Evolutionary conservation across 495 filamentous ascomycete species (phyloP).

Genomic region (Achaetomiella virescens): DNA sequence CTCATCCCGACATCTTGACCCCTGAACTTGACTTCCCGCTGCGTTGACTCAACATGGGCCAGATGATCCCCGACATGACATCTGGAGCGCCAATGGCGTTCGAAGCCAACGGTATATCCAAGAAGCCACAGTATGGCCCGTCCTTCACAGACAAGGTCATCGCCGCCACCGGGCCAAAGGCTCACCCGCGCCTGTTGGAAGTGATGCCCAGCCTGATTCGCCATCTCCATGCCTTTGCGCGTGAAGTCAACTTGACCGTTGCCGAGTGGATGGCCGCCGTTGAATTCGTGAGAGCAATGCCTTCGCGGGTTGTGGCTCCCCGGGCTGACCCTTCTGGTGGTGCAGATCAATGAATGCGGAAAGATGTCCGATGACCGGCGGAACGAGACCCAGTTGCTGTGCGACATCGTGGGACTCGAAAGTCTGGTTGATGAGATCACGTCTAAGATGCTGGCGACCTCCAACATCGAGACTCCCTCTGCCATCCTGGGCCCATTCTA

Average conservation of each 20-base stretch:
- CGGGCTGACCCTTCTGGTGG: slow-evolving; percentile 7
- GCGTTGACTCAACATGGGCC: slow-evolving; percentile 17
- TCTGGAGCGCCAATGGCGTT: not conserved
- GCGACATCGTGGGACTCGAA: slow-evolving; percentile 68
- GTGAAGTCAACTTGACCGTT: slow-evolving; percentile 52
- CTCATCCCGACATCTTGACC: not conserved
- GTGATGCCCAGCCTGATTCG: slow-evolving; percentile 49
- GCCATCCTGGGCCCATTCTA: slow-evolving; percentile 76
- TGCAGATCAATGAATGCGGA: slow-evolving; percentile 65
- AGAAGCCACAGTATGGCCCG: slow-evolving; percentile 40
- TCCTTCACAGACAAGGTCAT: slow-evolving; percentile 64
- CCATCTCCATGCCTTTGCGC: slow-evolving; percentile 55
- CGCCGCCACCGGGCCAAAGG: slow-evolving; percentile 62
- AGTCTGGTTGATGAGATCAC: slow-evolving; percentile 69
- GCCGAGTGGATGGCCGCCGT: slow-evolving; percentile 47
- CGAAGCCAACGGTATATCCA: not conserved
- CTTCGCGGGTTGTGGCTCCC: not conserved
- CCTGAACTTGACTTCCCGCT: not conserved
- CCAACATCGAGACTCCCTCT: slow-evolving; percentile 57
- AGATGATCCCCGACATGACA: slow-evolving; percentile 16
- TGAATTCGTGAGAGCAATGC: slow-evolving; percentile 31
- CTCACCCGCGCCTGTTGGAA: slow-evolving; percentile 48
- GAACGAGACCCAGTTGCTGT: slow-evolving; percentile 67
- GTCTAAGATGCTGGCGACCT: slow-evolving; percentile 46
- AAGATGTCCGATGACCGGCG: slow-evolving; percentile 63